Evolutionary conservation across 169 alveolate species (phyloP), one percentile per base, ranked within the genome.

Genomic region (Plasmodium vivax): DNA sequence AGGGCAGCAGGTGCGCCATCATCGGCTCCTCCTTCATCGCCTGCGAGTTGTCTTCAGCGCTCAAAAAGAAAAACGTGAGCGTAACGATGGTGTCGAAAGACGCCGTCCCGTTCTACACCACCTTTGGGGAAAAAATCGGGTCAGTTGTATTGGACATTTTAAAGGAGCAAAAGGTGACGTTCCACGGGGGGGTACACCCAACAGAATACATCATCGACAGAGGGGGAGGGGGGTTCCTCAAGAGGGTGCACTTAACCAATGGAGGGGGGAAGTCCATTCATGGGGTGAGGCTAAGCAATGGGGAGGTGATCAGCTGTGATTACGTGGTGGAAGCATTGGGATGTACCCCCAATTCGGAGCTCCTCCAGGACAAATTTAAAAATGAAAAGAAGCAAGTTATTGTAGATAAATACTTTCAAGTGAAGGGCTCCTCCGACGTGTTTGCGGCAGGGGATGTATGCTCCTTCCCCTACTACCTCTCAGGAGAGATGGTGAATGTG

Each of bases 311-410:
- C 5, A 93, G 92, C 72, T 97, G 97, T 27, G 98, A 96, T 58
- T 93, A 81, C 19, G 98, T 96, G 3, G 94, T 96, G 54, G 98
- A 96, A 71, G 98, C 97, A 4, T 95, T 96, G 58, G 98, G 98
- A 10, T 87, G 97, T 27, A 45, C 77, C 27, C 97, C 96, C 14
- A 93, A 95, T 41, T 68, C 97, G 23, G 93, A 94, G 16, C 77
- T 93, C 3, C 74, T 96, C n/a, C 91, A 95, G 45, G 80, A 95
- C 23, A 95, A 95, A 41, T 84, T 94, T 83, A 84, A 94, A 54
- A 93, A 94, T 43, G 82, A 56, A 2, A 93, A 93, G 43, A 96
- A 96, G 51, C 90, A 96, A 2, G 80, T 96, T 8, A 38, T 73
- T 10, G 97, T 95, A 9, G 97, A 96, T 75, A 95, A 87, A 9